Conservation (phyloP, 176 grass and related monocot species). For the Neostapfia colusana region DNA sequence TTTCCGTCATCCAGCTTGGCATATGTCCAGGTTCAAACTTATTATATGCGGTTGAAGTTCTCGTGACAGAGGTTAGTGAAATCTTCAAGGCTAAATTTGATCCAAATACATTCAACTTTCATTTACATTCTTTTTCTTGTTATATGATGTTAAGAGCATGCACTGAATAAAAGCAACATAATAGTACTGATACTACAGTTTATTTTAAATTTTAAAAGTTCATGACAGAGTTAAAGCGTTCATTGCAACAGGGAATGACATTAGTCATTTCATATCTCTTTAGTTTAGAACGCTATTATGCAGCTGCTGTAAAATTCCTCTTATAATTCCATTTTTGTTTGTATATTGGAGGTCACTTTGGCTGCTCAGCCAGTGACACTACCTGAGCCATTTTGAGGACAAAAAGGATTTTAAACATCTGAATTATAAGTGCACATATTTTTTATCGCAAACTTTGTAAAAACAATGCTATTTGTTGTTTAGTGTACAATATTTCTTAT, state of each 20-base stretch:
- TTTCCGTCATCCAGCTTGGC: constrained; percentile 66
- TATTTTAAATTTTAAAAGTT: background rate
- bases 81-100: constrained; percentile 36
- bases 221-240: background rate
- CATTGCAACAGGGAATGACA: background rate
- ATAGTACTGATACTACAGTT: constrained; percentile 5
- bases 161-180: background rate
- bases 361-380: background rate
- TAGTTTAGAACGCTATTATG: constrained; percentile 17
- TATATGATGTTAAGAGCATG: constrained; percentile 16
- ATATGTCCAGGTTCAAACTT: constrained; percentile 90
- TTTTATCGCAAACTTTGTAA: constrained; percentile 13
- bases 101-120: constrained; percentile 23
- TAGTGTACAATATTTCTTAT: background rate
- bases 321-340: constrained; percentile 23
- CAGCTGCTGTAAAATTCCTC: background rate
- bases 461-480: constrained; percentile 25
- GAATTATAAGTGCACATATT: background rate
- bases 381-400: background rate
- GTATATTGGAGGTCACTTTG: background rate
- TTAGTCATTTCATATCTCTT: background rate
- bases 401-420: constrained; percentile 29
- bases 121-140: constrained; percentile 33
- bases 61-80: constrained; percentile 92
- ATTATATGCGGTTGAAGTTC: constrained; percentile 88